Conservation (phyloP, 257 asterid genomes). For the Sherardia arvensis region DNA sequence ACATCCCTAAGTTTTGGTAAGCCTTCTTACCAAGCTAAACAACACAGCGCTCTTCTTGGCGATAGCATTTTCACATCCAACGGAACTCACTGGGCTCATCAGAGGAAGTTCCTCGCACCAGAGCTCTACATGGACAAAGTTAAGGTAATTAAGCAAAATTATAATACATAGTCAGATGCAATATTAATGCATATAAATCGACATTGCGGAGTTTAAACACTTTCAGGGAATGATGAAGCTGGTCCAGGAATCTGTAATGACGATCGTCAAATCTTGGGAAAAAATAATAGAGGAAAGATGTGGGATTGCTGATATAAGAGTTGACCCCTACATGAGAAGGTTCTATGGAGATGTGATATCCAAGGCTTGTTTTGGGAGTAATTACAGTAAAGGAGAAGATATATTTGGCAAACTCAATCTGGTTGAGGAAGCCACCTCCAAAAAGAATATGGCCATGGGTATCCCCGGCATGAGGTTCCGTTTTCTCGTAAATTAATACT, state of each 20-base stretch:
- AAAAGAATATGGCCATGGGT: constrained; percentile 2
- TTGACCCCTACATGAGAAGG: constrained; percentile 10
- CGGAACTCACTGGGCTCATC: constrained; percentile 31
- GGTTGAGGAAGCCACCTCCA: constrained; percentile 19
- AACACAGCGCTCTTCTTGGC: constrained; percentile 31
- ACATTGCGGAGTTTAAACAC: no score
- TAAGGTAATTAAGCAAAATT: constrained; percentile 24
- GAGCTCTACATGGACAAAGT: constrained; percentile 40
- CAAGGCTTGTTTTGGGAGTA: constrained; percentile 36
- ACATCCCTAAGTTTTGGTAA: constrained; percentile 39
- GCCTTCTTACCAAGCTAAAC: constrained; percentile 31
- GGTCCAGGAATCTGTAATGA: constrained; percentile 7
- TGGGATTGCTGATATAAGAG: constrained; percentile 22
- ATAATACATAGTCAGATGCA: no score
- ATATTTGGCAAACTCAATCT: constrained; percentile 26
- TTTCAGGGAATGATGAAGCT: constrained; percentile 9
- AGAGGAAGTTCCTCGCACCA: constrained; percentile 40
- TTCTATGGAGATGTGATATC: constrained; percentile 35
- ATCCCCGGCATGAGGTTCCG: constrained; percentile 9
- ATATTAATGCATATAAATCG: no score
- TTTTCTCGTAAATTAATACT: no score
- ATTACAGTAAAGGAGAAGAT: constrained; percentile 23
- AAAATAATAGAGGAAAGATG: constrained; percentile 3
- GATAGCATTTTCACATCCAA: constrained; percentile 34
- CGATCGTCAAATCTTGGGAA: not conserved